Evolutionary conservation across 257 asterid genomes (phyloP).

Genomic region (Solanum etuberosum): DNA sequence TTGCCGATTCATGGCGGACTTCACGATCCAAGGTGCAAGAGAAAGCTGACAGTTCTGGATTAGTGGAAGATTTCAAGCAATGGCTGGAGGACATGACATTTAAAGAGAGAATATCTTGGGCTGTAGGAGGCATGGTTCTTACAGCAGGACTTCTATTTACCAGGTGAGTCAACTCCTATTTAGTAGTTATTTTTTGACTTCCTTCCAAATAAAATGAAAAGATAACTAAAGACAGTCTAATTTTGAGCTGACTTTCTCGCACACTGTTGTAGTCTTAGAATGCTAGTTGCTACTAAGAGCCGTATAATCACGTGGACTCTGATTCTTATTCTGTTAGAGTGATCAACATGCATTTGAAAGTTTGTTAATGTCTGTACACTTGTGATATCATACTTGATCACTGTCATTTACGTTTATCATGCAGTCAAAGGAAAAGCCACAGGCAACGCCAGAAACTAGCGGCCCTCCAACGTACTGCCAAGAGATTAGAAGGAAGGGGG

Average conservation of each 20-base stretch:
- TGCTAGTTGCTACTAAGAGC: neutral
- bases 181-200: neutral
- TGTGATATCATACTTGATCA: neutral
- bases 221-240: neutral
- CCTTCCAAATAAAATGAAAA: neutral
- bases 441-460: conserved; percentile 51
- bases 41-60: conserved; percentile 13
- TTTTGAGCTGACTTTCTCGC: neutral
- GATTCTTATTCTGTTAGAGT: neutral
- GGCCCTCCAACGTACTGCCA: conserved; percentile 46
- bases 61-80: conserved; percentile 47
- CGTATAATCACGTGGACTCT: neutral
- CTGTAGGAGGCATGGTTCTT: conserved; percentile 94
- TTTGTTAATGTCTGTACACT: neutral
- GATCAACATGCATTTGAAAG: neutral
- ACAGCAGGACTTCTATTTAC: conserved; percentile 86
- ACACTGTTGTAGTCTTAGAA: neutral
- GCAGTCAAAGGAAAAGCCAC: conserved; percentile 57
- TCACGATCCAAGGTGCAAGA: conserved; percentile 34
- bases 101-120: conserved; percentile 85
- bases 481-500: conserved; percentile 50
- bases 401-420: neutral
- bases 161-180: conserved; percentile 40
- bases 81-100: conserved; percentile 50
- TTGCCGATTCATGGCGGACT: conserved; percentile 57